Evolutionary conservation across 169 alveolate genomes (phyloP), one percentile per base, ranked within the genome.

Genomic region (Eimeria sp.): DNA sequence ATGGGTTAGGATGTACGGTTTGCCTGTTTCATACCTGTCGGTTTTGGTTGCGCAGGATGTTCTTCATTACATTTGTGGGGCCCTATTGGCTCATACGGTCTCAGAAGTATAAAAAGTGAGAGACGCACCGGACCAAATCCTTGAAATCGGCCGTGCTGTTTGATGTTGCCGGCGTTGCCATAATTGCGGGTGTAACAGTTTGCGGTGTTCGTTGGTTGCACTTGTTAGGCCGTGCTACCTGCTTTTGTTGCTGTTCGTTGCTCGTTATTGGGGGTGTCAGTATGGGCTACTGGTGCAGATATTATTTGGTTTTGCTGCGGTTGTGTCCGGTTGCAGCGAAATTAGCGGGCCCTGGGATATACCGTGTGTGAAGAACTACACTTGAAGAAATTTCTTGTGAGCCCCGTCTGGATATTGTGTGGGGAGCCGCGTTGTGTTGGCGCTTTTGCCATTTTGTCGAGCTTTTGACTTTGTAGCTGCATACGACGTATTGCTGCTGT

Each of bases 291-390:
- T 54, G 61, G 20, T 61, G 34, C 49, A 61, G 61, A 14, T 61
- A 25, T 61, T 61, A 14, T 61, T 2, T 61, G 63, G 22, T 1
- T 61, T 18, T 61, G 70, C 20, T 61, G 18, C 20, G 70, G n/a
- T 11, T 11, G n/a, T 18, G 7, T 9, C 20, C 70, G 27, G 43
- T n/a, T 63, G 94, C 95, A 89, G 95, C 75, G 95, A 89, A 58
- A 89, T 89, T 51, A 67, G 49, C 54, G 95, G 95, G 27, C 95
- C 95, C 54, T 89, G 95, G 95, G 95, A 89, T 76, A 54, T 89
- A 3, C 86, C 95, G 2, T 75, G 61, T 22, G 95, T 89, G 57
- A 75, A 75, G 70, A 89, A 73, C 57, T 89, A 89, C 95, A 51
- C 95, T 14, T 89, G 75, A 49, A 45, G 61, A 78, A 45, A 34